Conservation (phyloP, 208 protist species). For the Leishmania arabica region DNA sequence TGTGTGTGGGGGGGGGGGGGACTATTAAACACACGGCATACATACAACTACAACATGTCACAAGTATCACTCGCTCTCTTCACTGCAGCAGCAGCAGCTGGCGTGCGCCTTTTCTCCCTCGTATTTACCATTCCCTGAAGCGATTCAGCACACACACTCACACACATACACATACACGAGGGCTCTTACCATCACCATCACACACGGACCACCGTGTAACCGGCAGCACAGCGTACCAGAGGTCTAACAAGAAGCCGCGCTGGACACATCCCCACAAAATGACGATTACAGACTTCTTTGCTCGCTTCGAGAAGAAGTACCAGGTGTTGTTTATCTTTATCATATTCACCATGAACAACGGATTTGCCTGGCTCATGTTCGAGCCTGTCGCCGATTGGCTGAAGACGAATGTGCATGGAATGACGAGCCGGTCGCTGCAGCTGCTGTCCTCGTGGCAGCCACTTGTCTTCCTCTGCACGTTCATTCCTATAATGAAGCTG, state of each 20-base stretch:
- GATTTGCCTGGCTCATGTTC: slow-evolving; percentile 90
- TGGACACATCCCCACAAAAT: slow-evolving; percentile 1
- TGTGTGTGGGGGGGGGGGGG: background rate
- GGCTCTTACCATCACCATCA: background rate
- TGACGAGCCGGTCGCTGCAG: slow-evolving; percentile 57
- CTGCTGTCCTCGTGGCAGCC: slow-evolving; percentile 88
- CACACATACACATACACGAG: background rate
- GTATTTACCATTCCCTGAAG: background rate
- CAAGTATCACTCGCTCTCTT: background rate
- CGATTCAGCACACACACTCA: background rate
- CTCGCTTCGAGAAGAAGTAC: slow-evolving; percentile 57
- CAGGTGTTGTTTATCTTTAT: slow-evolving; percentile 81
- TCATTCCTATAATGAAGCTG: slow-evolving; percentile 77
- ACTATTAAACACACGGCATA: background rate
- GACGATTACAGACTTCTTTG: slow-evolving; percentile 23
- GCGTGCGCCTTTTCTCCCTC: background rate
- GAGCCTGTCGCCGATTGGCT: slow-evolving; percentile 80
- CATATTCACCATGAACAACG: slow-evolving; percentile 86
- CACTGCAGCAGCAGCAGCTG: background rate
- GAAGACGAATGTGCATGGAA: slow-evolving; percentile 62
- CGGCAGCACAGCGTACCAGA: background rate
- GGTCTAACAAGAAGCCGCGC: background rate
- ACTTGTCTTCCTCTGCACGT: slow-evolving; percentile 69
- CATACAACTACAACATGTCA: background rate
- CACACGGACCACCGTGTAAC: background rate